phyloP scores from a whole-genome alignment of 257 asterid species.

The Jacaranda copaia region DNA sequence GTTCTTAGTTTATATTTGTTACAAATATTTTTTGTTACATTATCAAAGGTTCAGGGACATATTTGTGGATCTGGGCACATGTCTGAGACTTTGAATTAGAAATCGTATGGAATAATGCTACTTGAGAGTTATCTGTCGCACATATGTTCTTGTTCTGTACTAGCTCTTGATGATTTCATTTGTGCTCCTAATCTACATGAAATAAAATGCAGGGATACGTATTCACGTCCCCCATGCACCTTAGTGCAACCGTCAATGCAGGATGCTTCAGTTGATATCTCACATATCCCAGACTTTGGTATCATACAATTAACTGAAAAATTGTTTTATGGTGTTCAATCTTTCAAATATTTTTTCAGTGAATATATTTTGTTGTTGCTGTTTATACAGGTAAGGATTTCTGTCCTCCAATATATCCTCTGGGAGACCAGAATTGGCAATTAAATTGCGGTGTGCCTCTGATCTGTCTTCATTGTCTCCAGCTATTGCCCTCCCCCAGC shows the following conservation, averaged over 20 bases:
- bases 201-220: conserved; percentile 84
- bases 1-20: conserved; percentile 14
- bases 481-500: conserved; percentile 84
- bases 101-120: conserved; percentile 8
- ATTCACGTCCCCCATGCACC: conserved; percentile 94
- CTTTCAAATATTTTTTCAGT: conserved; percentile 3
- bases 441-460: conserved; percentile 66
- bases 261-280: conserved; percentile 52
- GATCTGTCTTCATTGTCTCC: conserved; percentile 79
- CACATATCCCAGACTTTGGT: conserved; percentile 85
- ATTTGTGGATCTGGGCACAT: conserved; percentile 28
- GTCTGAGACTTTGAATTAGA: not conserved
- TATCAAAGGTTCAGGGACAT: not conserved
- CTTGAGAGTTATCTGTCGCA: conserved; percentile 9
- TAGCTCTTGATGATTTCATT: conserved; percentile 23
- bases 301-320: conserved; percentile 35
- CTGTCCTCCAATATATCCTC: conserved; percentile 94
- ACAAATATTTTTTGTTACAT: not conserved
- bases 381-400: conserved; percentile 68
- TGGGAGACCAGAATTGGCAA: conserved; percentile 77
- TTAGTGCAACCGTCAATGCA: conserved; percentile 87
- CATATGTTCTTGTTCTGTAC: conserved; percentile 23
- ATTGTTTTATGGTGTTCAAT: conserved; percentile 30
- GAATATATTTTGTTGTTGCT: conserved; percentile 37
- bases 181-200: conserved; percentile 32